phyloP scores from a whole-genome alignment of 345 rosid species.

The Eutrema heterophyllum region DNA sequence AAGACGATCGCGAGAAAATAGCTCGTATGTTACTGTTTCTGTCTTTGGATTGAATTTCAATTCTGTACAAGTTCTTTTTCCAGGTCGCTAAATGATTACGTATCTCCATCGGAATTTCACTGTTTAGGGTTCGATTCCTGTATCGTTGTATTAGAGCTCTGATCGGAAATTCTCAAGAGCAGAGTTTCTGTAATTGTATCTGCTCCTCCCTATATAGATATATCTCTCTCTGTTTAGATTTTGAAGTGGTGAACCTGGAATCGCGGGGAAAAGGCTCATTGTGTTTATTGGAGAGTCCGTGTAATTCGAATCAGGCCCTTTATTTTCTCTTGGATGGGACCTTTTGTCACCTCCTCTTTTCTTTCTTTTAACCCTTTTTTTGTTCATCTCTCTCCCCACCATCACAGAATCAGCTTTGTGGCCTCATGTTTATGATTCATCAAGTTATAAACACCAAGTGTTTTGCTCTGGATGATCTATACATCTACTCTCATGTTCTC shows the following conservation, averaged over 20 bases:
- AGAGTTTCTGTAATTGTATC: background rate
- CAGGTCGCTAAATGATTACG: background rate
- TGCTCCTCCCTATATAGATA: background rate
- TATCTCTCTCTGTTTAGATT: background rate
- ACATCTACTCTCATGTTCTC: background rate
- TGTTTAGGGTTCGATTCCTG: constrained; percentile 1
- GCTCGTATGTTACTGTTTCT: background rate
- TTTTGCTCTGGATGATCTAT: constrained; percentile 16
- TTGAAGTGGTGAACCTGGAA: constrained; percentile 24
- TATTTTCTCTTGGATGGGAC: constrained; percentile 13
- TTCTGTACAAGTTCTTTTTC: background rate
- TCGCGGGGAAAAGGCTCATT: constrained; percentile 22
- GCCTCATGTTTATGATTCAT: constrained; percentile 12
- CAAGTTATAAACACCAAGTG: constrained; percentile 2
- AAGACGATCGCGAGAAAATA: background rate
- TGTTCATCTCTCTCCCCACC: constrained; percentile 1
- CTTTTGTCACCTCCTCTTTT: constrained; percentile 15
- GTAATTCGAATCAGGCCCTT: constrained; percentile 15
- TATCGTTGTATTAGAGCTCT: background rate
- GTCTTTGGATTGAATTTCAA: background rate
- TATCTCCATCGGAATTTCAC: background rate
- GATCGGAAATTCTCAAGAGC: background rate
- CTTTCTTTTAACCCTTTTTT: constrained; percentile 12
- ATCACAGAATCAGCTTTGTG: constrained; percentile 6
- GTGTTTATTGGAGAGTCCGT: constrained; percentile 28